phyloP scores from a whole-genome alignment of 768 basidiomycete species.

The Agaricus subrufescens region DNA sequence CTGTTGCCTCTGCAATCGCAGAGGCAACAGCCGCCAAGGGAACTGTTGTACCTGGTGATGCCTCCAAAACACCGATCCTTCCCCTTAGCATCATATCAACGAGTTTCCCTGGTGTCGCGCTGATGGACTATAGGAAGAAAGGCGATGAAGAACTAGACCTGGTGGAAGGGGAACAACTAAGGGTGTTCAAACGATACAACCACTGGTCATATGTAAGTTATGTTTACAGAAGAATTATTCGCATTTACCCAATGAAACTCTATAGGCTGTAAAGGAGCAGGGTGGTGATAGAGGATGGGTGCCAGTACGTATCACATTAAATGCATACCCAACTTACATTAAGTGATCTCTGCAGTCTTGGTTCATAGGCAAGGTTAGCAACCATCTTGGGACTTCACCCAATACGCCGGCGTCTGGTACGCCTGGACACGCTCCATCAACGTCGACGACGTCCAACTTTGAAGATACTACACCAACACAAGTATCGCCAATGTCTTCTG shows the following conservation, averaged over 20 bases:
- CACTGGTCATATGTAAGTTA: conserved; percentile 87
- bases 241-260: conserved; percentile 11
- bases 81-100: conserved; percentile 94
- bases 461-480: conserved; percentile 45
- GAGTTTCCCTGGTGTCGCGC: conserved; percentile 91
- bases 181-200: conserved; percentile 97
- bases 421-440: conserved; percentile 18
- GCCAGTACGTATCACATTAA: conserved; percentile 48
- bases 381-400: conserved; percentile 44
- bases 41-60: conserved; percentile 25
- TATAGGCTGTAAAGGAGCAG: conserved; percentile 87
- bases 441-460: conserved; percentile 20
- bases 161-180: conserved; percentile 79
- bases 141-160: conserved; percentile 91
- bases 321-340: background rate
- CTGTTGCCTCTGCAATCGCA: conserved; percentile 83
- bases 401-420: conserved; percentile 40
- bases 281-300: conserved; percentile 96
- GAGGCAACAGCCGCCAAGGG: conserved; percentile 70
- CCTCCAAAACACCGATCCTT: conserved; percentile 74
- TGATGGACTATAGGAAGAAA: conserved; percentile 96
- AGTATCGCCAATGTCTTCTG: conserved; percentile 79
- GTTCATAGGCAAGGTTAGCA: conserved; percentile 84
- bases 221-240: conserved; percentile 15
- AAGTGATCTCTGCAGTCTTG: conserved; percentile 53